Evolutionary conservation across 2,329 filamentous ascomycete species (phyloP).

Genomic region (Acephala macrosclerotiorum): DNA sequence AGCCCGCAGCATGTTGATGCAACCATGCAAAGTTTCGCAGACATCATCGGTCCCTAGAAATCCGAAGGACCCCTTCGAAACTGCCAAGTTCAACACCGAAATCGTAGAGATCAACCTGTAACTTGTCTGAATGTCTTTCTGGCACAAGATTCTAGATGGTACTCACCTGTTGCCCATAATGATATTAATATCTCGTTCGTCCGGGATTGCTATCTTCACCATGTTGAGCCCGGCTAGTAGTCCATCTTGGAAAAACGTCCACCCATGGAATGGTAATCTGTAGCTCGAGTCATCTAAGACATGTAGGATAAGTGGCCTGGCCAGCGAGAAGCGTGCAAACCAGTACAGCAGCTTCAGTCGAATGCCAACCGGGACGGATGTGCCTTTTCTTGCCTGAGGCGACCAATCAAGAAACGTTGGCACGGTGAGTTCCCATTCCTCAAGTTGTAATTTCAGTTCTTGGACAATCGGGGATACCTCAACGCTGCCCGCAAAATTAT

Average conservation of each 20-base stretch:
- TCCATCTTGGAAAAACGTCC: neutral
- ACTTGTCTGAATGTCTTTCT: neutral
- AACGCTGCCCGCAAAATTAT: neutral
- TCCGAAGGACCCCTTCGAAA: neutral
- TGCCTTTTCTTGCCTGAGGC: neutral
- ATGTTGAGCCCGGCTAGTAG: neutral
- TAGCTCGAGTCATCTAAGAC: neutral
- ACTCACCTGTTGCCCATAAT: neutral
- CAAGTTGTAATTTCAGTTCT: neutral
- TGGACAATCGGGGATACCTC: neutral
- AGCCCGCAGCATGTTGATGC: neutral
- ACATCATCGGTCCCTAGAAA: neutral
- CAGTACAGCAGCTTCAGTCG: neutral
- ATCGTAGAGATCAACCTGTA: neutral
- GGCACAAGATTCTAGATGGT: neutral
- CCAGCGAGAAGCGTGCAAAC: neutral
- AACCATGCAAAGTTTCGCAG: neutral
- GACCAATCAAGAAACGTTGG: neutral
- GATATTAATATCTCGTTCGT: neutral
- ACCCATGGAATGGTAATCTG: neutral
- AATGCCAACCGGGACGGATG: neutral
- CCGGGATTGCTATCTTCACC: neutral
- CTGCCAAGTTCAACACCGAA: neutral
- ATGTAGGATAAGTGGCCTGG: neutral
- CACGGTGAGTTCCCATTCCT: neutral